phyloP scores from a whole-genome alignment of 2,329 filamentous ascomycete genomes.

The Aspergillaceae sp. region DNA sequence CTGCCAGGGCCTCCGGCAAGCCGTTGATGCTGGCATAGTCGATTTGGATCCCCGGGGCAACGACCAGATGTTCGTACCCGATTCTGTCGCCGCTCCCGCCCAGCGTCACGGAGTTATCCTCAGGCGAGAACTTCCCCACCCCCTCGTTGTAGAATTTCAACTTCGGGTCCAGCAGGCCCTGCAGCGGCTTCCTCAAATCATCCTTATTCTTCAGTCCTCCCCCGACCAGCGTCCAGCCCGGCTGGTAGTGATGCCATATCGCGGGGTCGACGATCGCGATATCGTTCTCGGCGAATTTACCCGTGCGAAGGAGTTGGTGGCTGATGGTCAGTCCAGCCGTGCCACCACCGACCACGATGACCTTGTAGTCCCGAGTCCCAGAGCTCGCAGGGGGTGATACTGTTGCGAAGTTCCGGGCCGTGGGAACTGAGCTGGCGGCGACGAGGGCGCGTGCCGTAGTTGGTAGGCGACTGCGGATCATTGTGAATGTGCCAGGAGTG shows the following conservation, averaged over 20 bases:
- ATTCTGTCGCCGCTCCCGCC: conserved; percentile 45
- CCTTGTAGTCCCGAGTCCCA: conserved; percentile 46
- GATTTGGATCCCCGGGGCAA: conserved; percentile 50
- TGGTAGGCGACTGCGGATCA: too few species aligned
- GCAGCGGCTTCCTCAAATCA: conserved; percentile 46
- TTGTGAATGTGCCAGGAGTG: too few species aligned
- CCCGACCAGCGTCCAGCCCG: conserved; percentile 61
- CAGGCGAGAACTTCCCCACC: conserved; percentile 46
- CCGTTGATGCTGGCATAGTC: conserved; percentile 47
- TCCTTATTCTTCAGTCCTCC: conserved; percentile 57
- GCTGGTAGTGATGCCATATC: conserved; percentile 58
- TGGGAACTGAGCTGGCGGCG: background rate
- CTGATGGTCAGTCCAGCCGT: conserved; percentile 57
- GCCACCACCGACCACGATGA: conserved; percentile 60
- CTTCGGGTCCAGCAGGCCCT: conserved; percentile 49
- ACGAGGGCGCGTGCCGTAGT: too few species aligned
- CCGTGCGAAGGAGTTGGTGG: conserved; percentile 57
- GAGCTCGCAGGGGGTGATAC: conserved; percentile 23
- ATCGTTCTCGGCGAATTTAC: conserved; percentile 49
- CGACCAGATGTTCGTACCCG: conserved; percentile 56
- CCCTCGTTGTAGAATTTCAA: conserved; percentile 51
- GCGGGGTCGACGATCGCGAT: conserved; percentile 59
- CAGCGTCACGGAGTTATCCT: conserved; percentile 50
- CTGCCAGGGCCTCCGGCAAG: conserved; percentile 47
- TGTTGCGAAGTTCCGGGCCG: conserved; percentile 9